Conservation (phyloP, 495 filamentous ascomycete genomes). For the Friedmanniomyces endolithicus region DNA sequence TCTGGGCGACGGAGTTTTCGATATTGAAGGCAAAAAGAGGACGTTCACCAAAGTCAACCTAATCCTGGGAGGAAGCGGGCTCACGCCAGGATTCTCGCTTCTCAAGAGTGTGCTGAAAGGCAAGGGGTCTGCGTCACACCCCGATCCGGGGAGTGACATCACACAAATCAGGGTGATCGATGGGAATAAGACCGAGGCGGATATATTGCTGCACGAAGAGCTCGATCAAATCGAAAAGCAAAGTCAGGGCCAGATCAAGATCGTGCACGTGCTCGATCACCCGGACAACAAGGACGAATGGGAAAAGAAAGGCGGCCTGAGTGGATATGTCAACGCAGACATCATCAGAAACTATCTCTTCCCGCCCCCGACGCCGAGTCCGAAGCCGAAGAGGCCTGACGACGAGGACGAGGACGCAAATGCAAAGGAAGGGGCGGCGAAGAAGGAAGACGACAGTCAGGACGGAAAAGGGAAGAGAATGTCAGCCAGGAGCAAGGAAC, state of each 20-base stretch:
- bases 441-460: no score
- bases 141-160: slow-evolving; percentile 7
- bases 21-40: slow-evolving; percentile 13
- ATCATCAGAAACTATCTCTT: slow-evolving; percentile 27
- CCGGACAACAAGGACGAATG: slow-evolving; percentile 19
- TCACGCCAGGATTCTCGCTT: slow-evolving; percentile 29
- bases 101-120: slow-evolving; percentile 7
- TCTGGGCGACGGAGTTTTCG: slow-evolving; percentile 16
- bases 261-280: slow-evolving; percentile 28
- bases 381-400: no score
- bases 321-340: slow-evolving; percentile 23
- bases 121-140: slow-evolving; percentile 13
- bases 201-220: slow-evolving; percentile 28
- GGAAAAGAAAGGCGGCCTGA: slow-evolving; percentile 19
- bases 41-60: slow-evolving; percentile 14
- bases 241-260: slow-evolving; percentile 23
- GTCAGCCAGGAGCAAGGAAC: no score
- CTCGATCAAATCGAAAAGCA: slow-evolving; percentile 22
- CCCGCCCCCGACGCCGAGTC: slow-evolving; percentile 11
- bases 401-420: no score
- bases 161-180: slow-evolving; percentile 27
- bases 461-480: no score
- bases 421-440: no score
- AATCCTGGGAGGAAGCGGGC: slow-evolving; percentile 17
- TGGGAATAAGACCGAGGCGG: slow-evolving; percentile 32